These are phyloP conservation scores for Torulaspora maleeae DNA, from an alignment of 805 yeast genomes.

Conservation along the genomic window DNA sequence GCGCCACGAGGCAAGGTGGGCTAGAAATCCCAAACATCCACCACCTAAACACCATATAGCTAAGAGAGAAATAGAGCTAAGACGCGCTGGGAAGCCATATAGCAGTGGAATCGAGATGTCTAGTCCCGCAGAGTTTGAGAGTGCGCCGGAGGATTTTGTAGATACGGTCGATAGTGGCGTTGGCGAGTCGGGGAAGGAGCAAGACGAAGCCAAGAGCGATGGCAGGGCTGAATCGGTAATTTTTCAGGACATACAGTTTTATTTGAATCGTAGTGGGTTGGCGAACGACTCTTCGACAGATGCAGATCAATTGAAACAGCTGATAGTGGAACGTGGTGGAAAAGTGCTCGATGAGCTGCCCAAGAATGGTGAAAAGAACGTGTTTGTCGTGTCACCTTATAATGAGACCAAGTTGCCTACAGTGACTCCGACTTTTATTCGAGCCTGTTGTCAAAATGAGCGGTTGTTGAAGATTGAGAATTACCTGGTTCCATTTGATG, in stretches of 20 bases:
- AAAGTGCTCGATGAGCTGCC: constrained; percentile 23
- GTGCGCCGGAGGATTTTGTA: constrained; percentile 28
- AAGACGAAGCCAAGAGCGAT: not conserved
- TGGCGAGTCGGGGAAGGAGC: not conserved
- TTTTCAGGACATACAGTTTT: constrained; percentile 20
- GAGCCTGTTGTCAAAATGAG: constrained; percentile 25
- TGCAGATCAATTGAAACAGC: constrained; percentile 17
- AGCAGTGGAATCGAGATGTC: constrained; percentile 13
- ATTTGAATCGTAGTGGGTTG: constrained; percentile 23
- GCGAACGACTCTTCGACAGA: constrained; percentile 26
- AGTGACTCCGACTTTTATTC: constrained; percentile 31
- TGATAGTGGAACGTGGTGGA: constrained; percentile 28
- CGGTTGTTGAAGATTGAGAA: constrained; percentile 20
- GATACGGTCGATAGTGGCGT: constrained; percentile 20
- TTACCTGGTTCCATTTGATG: constrained; percentile 31
- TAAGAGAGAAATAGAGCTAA: not conserved
- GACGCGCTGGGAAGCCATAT: not conserved
- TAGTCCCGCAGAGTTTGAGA: constrained; percentile 25
- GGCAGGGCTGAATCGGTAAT: not conserved
- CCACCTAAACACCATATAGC: constrained; percentile 22
- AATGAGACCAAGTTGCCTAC: constrained; percentile 31
- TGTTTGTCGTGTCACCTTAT: constrained; percentile 31
- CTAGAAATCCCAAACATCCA: constrained; percentile 13
- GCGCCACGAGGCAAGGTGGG: not conserved
- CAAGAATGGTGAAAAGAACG: constrained; percentile 9